Evolutionary conservation across 179 eudicot species (phyloP).

Genomic region (Patellifolia procumbens): DNA sequence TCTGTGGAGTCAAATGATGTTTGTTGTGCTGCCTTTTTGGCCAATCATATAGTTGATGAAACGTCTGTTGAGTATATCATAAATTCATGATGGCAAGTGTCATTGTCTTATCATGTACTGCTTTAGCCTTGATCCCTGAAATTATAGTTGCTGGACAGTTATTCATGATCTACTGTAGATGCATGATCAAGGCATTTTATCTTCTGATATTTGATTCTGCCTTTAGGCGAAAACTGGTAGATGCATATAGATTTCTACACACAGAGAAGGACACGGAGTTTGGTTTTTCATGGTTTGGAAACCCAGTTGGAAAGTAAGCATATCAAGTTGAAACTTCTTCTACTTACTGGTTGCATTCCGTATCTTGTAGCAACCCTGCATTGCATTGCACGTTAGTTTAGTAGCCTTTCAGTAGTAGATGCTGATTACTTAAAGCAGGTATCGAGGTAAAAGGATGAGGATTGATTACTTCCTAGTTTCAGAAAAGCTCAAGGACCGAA

Average conservation of each 20-base stretch:
- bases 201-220: not conserved
- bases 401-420: not conserved
- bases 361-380: too few relatives aligned
- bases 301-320: slow-evolving; percentile 89
- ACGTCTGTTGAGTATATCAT: not conserved
- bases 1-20: too few relatives aligned
- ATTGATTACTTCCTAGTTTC: slow-evolving; percentile 83
- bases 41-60: not conserved
- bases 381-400: not conserved
- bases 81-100: too few relatives aligned
- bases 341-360: not conserved
- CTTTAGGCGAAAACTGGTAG: slow-evolving; percentile 81
- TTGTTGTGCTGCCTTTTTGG: too few relatives aligned
- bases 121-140: not conserved
- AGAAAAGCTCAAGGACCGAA: slow-evolving; percentile 67
- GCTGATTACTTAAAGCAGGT: slow-evolving; percentile 48
- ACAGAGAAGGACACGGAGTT: slow-evolving; percentile 80
- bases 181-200: slow-evolving; percentile 16
- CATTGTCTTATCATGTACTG: too few relatives aligned
- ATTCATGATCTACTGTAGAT: not conserved
- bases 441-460: slow-evolving; percentile 97
- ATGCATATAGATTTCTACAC: slow-evolving; percentile 85
- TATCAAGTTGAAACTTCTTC: not conserved
- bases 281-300: slow-evolving; percentile 98
- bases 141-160: not conserved